Evolutionary conservation across 1,284 basidiomycete genomes (phyloP).

Genomic region (Somion occarium): DNA sequence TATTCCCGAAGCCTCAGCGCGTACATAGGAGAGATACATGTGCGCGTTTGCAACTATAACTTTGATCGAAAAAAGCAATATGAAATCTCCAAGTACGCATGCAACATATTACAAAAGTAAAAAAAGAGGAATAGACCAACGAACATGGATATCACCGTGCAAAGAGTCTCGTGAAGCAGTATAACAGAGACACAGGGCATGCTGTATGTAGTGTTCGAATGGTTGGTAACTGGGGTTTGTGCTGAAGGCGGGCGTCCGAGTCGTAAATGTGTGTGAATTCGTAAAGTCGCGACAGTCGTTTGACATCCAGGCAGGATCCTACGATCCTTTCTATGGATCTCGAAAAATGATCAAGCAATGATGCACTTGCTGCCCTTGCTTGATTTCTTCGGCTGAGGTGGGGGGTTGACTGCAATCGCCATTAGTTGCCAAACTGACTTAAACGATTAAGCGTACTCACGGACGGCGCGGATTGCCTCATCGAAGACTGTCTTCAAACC

Average conservation of each 20-base stretch:
- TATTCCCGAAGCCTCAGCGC: no score
- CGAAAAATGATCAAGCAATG: slow-evolving; percentile 53
- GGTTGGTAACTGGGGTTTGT: slow-evolving; percentile 7
- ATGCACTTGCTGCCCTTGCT: slow-evolving; percentile 52
- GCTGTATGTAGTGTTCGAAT: slow-evolving; percentile 7
- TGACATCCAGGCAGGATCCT: slow-evolving; percentile 12
- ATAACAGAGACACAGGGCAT: slow-evolving; percentile 6
- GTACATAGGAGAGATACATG: no score
- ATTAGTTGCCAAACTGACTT: slow-evolving; percentile 4
- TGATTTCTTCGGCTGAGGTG: slow-evolving; percentile 49
- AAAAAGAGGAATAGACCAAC: slow-evolving; percentile 2
- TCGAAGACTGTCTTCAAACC: slow-evolving; percentile 97
- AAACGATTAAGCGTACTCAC: slow-evolving; percentile 48
- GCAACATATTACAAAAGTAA: slow-evolving; percentile 6
- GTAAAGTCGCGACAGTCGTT: slow-evolving; percentile 17
- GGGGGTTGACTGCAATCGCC: slow-evolving; percentile 66
- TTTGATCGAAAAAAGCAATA: slow-evolving; percentile 6
- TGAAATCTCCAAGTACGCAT: slow-evolving; percentile 11
- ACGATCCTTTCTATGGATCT: slow-evolving; percentile 6
- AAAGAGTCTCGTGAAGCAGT: slow-evolving; percentile 4
- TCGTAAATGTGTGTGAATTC: slow-evolving; percentile 31
- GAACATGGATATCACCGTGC: slow-evolving; percentile 8
- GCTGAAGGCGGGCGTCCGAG: slow-evolving; percentile 21
- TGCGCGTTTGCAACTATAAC: slow-evolving; percentile 6
- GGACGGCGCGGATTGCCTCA: slow-evolving; percentile 88